These are phyloP conservation scores for Amoebophrya sp. DNA, from an alignment of 169 alveolate species.

Conservation along the genomic window DNA sequence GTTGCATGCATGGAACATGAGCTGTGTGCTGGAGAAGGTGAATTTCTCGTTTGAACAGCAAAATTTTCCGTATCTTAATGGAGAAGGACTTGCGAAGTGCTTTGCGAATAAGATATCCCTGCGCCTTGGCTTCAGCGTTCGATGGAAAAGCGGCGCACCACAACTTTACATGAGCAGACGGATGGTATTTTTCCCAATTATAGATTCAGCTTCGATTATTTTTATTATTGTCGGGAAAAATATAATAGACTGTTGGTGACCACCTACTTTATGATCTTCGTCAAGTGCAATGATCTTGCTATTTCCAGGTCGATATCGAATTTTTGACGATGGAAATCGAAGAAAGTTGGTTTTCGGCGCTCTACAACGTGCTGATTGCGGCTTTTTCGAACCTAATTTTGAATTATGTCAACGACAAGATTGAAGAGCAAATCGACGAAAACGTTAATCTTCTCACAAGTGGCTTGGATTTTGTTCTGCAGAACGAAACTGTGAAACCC, in stretches of 20 bases:
- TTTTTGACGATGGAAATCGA: conserved; percentile 5
- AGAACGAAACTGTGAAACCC: not conserved
- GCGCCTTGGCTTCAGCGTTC: not conserved
- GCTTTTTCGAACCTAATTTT: not conserved
- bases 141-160: conserved; percentile 3
- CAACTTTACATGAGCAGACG: not conserved
- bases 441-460: not conserved
- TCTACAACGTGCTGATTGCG: not conserved
- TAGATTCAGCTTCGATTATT: no score
- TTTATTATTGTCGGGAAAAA: no score
- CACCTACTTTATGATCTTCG: no score
- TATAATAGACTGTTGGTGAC: no score
- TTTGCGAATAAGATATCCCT: not conserved
- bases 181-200: not conserved
- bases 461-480: not conserved
- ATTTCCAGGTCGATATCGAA: not conserved
- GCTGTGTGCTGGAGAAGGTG: not conserved
- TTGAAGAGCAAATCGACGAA: not conserved
- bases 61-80: not conserved
- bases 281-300: no score
- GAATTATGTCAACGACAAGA: conserved; percentile 1
- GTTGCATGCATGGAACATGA: not conserved
- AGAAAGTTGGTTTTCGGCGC: not conserved
- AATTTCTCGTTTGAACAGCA: not conserved
- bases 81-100: conserved; percentile 6